Evolutionary conservation across 2,329 filamentous ascomycete species (phyloP), one percentile per base, ranked within the genome.

Genomic region (Calonectria pseudoturangicola): DNA sequence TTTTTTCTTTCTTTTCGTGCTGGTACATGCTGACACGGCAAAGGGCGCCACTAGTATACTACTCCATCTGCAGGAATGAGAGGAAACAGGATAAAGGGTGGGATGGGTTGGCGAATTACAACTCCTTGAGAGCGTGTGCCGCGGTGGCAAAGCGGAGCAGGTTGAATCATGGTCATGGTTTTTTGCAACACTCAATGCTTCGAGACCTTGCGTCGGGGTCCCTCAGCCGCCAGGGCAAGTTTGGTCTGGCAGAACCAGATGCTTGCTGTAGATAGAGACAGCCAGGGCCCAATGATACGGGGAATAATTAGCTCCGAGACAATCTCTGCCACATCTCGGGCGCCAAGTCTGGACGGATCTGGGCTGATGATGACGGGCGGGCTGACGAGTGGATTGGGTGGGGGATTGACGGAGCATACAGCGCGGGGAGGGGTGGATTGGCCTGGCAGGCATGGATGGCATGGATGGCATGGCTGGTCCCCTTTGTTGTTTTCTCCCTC

Each of bases 61-160:
- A n/a, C 15, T 18, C 10, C 36, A 39, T 60, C 33, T 60, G 54
- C 54, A 60, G n/a, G 36, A 60, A 60, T 41, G 33, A 60, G 33
- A 60, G 36, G 54, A 60, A 60, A 41, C 13, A 60, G 54, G 45
- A 48, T 25, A 21, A n/a, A n/a, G 45, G 18, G 18, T n/a, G 45
- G n/a, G 21, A 33, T 18, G 39, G 13, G 21, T 41, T 39, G 21
- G 54, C 54, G 36, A 39, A 41, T 41, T 60, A 28, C 54, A 30
- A 27, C 12, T 43, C 13, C 27, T 27, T 30, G 21, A 51, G 5
- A 18, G 25, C 15, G 18, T 5, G 39, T 2, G 33, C 54, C 18
- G 54, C 54, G 25, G 33, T 41, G 21, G 54, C 25, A 39, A 60
- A 41, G 54, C 54, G 54, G 54, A 60, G 54, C 30, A 25, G 21